Conservation (phyloP, 257 asterid species). For the Nicotiana otophora region DNA sequence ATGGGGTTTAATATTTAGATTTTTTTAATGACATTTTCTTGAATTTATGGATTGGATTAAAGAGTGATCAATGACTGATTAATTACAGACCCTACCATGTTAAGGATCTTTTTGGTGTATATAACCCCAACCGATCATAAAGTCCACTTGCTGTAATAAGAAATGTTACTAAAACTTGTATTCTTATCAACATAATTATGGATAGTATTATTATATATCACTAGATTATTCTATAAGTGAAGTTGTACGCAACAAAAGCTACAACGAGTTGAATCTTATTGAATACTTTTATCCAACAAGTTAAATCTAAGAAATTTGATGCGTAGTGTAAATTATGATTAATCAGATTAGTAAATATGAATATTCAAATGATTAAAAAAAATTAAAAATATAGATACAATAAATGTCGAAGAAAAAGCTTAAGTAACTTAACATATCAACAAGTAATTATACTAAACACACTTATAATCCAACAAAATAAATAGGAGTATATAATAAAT, state of each 20-base stretch:
- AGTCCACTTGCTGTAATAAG: background rate
- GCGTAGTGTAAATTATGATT: background rate
- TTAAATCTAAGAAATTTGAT: too few relatives aligned
- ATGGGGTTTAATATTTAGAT: background rate
- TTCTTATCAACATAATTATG: conserved; percentile 1
- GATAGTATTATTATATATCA: background rate
- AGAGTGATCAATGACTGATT: background rate
- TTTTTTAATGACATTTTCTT: background rate
- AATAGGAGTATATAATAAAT: too few relatives aligned
- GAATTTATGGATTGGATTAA: background rate
- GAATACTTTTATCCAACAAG: too few relatives aligned
- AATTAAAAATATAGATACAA: too few relatives aligned
- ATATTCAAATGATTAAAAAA: too few relatives aligned
- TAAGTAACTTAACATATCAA: too few relatives aligned
- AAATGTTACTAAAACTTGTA: background rate
- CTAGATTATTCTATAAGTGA: conserved; percentile 1
- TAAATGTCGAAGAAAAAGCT: too few relatives aligned
- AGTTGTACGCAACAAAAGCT: background rate
- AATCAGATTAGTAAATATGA: too few relatives aligned
- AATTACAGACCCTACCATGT: conserved; percentile 9
- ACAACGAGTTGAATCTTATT: background rate
- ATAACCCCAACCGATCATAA: background rate
- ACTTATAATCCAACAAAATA: too few relatives aligned
- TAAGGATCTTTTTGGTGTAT: background rate
- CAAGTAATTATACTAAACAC: too few relatives aligned